Evolutionary conservation across 2,329 filamentous ascomycete genomes (phyloP).

Genomic region (Cercospora zeae-maydis): DNA sequence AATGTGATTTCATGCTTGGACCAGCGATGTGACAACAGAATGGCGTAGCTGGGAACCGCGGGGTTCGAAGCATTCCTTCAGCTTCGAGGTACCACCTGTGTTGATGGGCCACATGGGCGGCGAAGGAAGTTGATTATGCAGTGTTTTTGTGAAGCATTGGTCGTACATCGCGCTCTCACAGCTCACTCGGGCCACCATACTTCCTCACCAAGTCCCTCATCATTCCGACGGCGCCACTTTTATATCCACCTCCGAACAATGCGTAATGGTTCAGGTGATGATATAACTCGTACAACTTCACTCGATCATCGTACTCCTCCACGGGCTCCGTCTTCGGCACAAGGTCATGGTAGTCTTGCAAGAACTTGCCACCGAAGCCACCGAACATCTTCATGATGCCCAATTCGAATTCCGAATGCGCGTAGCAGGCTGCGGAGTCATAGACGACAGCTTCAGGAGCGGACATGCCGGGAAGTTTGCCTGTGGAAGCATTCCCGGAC

Average conservation of each 20-base stretch:
- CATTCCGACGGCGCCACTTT: constrained; percentile 69
- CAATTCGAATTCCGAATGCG: constrained; percentile 83
- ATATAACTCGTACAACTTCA: constrained; percentile 78
- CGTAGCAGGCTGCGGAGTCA: constrained; percentile 77
- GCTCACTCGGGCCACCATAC: constrained; percentile 50
- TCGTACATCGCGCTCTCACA: constrained; percentile 6
- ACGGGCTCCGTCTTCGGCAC: constrained; percentile 76
- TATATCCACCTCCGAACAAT: constrained; percentile 72
- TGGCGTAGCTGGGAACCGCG: constrained; percentile 6
- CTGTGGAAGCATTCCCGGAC: constrained; percentile 75
- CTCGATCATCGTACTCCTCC: constrained; percentile 79
- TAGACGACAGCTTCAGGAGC: constrained; percentile 71
- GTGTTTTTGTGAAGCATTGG: not conserved
- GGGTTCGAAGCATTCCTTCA: not conserved
- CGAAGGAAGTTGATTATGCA: not conserved
- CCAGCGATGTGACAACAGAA: constrained; percentile 12
- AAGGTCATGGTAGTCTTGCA: constrained; percentile 70
- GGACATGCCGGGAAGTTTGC: constrained; percentile 55
- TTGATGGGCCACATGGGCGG: constrained; percentile 11
- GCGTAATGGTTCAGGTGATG: constrained; percentile 88
- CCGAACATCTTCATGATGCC: constrained; percentile 98
- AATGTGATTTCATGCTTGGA: constrained; percentile 4
- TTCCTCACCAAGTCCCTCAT: constrained; percentile 71
- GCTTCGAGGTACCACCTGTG: not conserved
- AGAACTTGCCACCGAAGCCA: constrained; percentile 69